Evolutionary conservation across 2,329 filamentous ascomycete species (phyloP), one percentile per base, ranked within the genome.

Genomic region (Alternaria sp.): DNA sequence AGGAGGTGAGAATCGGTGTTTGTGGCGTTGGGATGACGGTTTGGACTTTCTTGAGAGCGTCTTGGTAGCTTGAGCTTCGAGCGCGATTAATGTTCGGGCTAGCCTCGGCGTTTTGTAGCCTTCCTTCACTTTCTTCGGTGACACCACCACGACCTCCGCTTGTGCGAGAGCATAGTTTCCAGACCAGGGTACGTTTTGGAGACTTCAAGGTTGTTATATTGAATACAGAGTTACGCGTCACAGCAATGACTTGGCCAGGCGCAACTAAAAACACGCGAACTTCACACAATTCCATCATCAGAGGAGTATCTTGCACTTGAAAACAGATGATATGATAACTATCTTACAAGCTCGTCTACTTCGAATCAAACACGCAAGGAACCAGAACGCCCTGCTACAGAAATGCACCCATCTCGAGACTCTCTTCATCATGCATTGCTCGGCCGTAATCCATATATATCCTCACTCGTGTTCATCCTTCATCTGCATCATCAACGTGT

Each of bases 41-140:
- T 59, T 47, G 36, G 54, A 46, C 30, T 59, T 60, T 51, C 51
- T 46, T 32, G 21, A 54, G 25, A 46, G 50, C 59, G 36, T 40
- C 56, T 59, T 32, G 23, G 47, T 43, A 64, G 54, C 63, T 62
- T 57, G 56, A 64, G 61, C 57, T 60, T 54, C 59, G 57, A 65
- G 56, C 62, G 54, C 54, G n/a, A 36, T 69, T 57, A 58, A 67
- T 67, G 63, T 67, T 73, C 69, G 71, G 59, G 45, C 51, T 54
- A 62, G 46, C 28, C 45, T 65, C 66, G 66, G 64, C 45, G n/a
- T 40, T 59, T 56, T 54, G 40, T 32, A 2, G 25, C 26, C 13
- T 25, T 10, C 17, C 4, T 56, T 6, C 25, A 36, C 40, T 32
- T 49, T 19, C 7, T n/a, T 25, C 11, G 13, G 23, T 21, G 28